phyloP scores from a whole-genome alignment of 2,329 filamentous ascomycete genomes.

The Colletotrichum tabaci region DNA sequence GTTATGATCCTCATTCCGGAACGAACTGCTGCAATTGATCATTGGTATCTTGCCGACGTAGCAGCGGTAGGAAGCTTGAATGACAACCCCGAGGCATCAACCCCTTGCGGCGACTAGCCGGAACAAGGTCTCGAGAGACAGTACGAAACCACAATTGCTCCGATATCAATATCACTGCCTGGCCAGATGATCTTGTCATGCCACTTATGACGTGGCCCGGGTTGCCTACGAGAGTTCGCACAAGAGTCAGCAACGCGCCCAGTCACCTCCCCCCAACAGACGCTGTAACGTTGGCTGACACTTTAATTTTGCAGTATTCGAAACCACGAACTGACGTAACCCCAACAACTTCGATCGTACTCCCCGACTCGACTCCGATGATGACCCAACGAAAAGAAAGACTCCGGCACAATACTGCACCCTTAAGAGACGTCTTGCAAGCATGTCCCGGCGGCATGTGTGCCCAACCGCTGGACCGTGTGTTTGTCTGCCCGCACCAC shows the following conservation, averaged over 20 bases:
- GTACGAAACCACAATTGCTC: no score
- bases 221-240: not conserved
- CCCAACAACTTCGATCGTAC: not conserved
- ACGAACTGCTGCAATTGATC: no score
- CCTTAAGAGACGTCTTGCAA: not conserved
- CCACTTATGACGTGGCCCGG: no score
- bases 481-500: not conserved
- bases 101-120: no score
- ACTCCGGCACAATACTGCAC: no score
- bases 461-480: not conserved
- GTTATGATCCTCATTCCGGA: no score
- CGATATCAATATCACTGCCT: no score
- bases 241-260: conserved; percentile 6
- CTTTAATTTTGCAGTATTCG: conserved; percentile 5
- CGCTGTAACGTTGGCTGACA: not conserved
- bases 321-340: not conserved
- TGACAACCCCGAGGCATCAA: no score
- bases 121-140: no score
- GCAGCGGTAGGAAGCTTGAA: no score
- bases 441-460: not conserved
- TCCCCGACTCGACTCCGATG: not conserved
- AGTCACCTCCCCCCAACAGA: not conserved
- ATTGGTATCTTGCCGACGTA: no score
- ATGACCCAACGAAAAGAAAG: not conserved
- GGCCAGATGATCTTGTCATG: not conserved